These are phyloP conservation scores for Vanrija humicola DNA, from an alignment of 1,284 basidiomycete genomes.

Conservation along the genomic window DNA sequence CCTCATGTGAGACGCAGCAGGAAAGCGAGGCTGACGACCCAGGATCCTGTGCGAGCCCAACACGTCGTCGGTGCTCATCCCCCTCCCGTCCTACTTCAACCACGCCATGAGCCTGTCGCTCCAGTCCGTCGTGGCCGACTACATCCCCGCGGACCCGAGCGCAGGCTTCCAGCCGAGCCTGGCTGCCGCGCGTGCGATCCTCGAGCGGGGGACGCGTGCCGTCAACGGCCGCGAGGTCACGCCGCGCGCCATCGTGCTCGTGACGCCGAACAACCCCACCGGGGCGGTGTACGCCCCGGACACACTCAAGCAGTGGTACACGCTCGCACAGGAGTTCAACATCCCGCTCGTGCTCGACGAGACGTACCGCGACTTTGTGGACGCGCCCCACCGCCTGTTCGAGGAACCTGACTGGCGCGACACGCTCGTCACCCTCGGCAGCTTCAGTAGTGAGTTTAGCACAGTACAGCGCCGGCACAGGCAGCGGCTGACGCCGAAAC, in stretches of 20 bases:
- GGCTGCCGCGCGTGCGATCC: constrained; percentile 23
- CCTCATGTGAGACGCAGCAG: constrained; percentile 18
- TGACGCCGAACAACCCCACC: constrained; percentile 61
- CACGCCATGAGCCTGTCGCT: constrained; percentile 72
- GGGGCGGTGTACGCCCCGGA: constrained; percentile 66
- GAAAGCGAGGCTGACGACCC: not conserved
- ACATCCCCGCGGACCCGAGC: constrained; percentile 59
- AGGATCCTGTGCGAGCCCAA: constrained; percentile 63
- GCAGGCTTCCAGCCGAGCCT: constrained; percentile 61
- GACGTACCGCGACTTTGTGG: constrained; percentile 81
- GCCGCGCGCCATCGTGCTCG: constrained; percentile 65
- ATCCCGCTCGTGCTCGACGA: constrained; percentile 82
- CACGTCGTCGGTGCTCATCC: constrained; percentile 68
- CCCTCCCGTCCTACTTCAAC: constrained; percentile 78
- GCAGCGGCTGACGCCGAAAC: constrained; percentile 34
- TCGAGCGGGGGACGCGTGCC: constrained; percentile 8
- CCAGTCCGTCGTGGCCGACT: constrained; percentile 61
- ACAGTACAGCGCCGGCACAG: too few species aligned
- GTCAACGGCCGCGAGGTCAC: constrained; percentile 21
- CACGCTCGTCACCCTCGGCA: constrained; percentile 68
- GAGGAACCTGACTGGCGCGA: constrained; percentile 58
- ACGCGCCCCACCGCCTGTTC: constrained; percentile 46
- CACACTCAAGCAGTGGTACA: constrained; percentile 62
- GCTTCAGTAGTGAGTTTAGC: constrained; percentile 55
- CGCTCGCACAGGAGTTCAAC: constrained; percentile 57